These are phyloP conservation scores for Colletotrichum echinochloae DNA, from an alignment of 2,329 filamentous ascomycete genomes.

Conservation along the genomic window DNA sequence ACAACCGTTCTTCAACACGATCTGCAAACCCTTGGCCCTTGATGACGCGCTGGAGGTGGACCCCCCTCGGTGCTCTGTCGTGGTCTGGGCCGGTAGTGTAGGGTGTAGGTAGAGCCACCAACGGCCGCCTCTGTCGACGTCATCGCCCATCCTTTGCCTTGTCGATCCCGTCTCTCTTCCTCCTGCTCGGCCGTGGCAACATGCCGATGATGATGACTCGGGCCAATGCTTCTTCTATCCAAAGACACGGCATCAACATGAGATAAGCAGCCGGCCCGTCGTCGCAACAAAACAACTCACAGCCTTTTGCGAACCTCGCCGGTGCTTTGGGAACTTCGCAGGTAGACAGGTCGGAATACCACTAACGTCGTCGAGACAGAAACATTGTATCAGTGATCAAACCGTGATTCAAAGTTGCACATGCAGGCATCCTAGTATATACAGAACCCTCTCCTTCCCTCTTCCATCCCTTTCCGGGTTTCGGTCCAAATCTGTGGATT, in stretches of 20 bases:
- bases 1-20: not conserved
- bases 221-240: not conserved
- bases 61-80: not conserved
- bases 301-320: not conserved
- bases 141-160: not conserved
- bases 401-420: constrained; percentile 15
- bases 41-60: constrained; percentile 30
- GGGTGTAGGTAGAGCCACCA: too few relatives aligned
- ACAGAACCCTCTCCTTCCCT: not conserved
- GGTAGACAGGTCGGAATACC: too few relatives aligned
- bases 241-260: not conserved
- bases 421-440: constrained; percentile 18
- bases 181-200: not conserved
- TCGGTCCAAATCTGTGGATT: too few relatives aligned
- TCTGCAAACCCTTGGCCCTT: constrained; percentile 18
- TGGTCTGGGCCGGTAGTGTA: constrained; percentile 31
- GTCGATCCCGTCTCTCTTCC: constrained; percentile 9
- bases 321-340: not conserved
- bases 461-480: not conserved
- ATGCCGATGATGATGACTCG: not conserved
- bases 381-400: constrained; percentile 2
- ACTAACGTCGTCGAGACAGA: not conserved
- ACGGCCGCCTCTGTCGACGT: constrained; percentile 18
- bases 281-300: not conserved
- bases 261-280: not conserved